A percentile compares a stretch with the other conserved stretches of the same genome.
Conservation (phyloP, 2,329 filamentous ascomycete species). For the Chaetomiaceae sp. region DNA sequence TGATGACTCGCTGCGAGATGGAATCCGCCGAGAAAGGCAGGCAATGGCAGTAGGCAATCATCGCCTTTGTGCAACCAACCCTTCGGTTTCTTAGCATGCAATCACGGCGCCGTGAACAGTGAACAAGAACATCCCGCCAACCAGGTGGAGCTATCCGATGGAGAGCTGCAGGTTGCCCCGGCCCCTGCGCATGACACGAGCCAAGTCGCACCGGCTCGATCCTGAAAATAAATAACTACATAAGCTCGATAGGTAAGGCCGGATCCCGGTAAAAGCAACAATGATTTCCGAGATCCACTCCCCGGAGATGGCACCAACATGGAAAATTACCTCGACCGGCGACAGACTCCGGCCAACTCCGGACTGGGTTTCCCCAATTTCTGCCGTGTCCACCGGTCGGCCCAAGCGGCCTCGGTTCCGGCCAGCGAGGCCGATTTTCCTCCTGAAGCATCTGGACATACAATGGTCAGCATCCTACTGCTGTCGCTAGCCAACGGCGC, state of each 20-base stretch:
- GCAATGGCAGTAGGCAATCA: too few species aligned
- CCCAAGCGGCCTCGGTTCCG: neutral
- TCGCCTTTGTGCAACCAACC: too few species aligned
- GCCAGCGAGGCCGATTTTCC: neutral
- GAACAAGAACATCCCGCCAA: too few species aligned
- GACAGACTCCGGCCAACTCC: neutral
- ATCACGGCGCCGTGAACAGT: too few species aligned
- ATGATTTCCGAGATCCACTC: constrained; percentile 12
- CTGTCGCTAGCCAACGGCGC: too few species aligned
- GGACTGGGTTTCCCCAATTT: neutral
- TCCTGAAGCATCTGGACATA: too few species aligned
- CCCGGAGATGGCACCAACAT: constrained; percentile 12
- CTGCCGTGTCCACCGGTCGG: neutral
- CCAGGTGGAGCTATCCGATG: too few species aligned
- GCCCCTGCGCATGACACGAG: constrained; percentile 1
- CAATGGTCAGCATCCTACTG: too few species aligned
- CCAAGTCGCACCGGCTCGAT: constrained; percentile 2
- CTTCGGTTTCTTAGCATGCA: too few species aligned
- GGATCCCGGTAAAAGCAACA: neutral
- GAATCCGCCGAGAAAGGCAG: too few species aligned
- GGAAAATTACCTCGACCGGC: neutral
- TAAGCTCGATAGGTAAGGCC: neutral
- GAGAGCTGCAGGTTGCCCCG: too few species aligned
- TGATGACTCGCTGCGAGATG: too few species aligned
- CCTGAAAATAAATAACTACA: constrained; percentile 10